These are phyloP conservation scores for Gloeostereum incarnatum DNA, from an alignment of 768 basidiomycete species.

Conservation along the genomic window DNA sequence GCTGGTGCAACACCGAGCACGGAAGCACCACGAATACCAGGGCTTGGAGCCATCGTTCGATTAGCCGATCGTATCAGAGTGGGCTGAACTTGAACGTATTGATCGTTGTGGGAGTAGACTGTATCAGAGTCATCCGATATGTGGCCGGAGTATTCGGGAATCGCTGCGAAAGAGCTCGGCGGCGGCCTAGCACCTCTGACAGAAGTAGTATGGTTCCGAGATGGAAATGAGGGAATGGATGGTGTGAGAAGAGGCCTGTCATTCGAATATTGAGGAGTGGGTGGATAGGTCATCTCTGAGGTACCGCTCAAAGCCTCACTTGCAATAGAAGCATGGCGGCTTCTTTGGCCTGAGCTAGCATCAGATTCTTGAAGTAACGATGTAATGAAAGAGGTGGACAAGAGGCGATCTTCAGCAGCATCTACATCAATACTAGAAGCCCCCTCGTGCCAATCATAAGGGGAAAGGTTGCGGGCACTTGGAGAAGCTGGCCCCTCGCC, in stretches of 20 bases:
- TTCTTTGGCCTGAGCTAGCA: background rate
- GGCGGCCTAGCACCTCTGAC: conserved; percentile 18
- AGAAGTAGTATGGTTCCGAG: too few relatives aligned
- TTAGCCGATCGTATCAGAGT: conserved; percentile 17
- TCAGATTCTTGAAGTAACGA: conserved; percentile 35
- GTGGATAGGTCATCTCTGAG: conserved; percentile 50
- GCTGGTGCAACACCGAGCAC: conserved; percentile 23
- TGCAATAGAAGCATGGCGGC: conserved; percentile 6
- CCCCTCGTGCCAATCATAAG: conserved; percentile 54
- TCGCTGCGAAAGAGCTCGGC: conserved; percentile 25
- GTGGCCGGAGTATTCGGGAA: conserved; percentile 14
- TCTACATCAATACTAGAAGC: conserved; percentile 48
- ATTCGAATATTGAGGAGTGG: conserved; percentile 15
- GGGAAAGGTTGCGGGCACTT: conserved; percentile 18
- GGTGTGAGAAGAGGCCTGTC: conserved; percentile 3
- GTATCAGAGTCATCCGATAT: conserved; percentile 30
- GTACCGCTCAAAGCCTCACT: conserved; percentile 39
- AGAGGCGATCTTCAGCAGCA: conserved; percentile 44
- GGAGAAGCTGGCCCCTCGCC: conserved; percentile 4
- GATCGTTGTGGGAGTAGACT: conserved; percentile 21
- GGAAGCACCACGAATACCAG: conserved; percentile 12
- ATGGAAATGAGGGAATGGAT: conserved; percentile 8
- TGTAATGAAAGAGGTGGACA: conserved; percentile 57
- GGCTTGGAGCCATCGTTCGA: conserved; percentile 12
- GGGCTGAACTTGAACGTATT: conserved; percentile 10